phyloP scores from a whole-genome alignment of 208 protist genomes.

The Jaenimonas drosophilae region DNA sequence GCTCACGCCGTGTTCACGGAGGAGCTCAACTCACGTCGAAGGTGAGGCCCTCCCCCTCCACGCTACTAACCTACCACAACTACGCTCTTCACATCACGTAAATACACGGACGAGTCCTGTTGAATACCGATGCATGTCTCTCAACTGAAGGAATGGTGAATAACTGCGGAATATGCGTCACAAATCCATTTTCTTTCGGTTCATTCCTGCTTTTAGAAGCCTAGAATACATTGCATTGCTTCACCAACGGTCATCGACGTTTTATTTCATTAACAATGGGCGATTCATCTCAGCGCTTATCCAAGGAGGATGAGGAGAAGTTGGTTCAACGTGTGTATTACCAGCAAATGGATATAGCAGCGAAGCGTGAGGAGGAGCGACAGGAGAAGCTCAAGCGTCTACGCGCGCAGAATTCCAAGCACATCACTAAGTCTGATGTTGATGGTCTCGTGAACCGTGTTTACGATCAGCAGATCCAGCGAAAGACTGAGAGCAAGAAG shows the following conservation, averaged over 20 bases:
- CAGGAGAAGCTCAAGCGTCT: constrained; percentile 27
- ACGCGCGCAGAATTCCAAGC: constrained; percentile 16
- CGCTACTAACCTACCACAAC: too few species aligned
- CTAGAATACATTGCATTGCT: neutral
- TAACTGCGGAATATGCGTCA: too few species aligned
- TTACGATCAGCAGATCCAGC: constrained; percentile 77
- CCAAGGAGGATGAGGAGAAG: constrained; percentile 38
- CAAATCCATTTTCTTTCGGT: constrained; percentile 2
- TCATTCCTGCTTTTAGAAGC: neutral
- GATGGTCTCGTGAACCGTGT: constrained; percentile 51
- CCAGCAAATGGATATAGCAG: constrained; percentile 55
- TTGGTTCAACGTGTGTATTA: constrained; percentile 76
- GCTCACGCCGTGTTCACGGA: constrained; percentile 78
- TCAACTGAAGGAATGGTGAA: too few species aligned
- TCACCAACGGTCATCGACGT: neutral
- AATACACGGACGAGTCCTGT: too few species aligned
- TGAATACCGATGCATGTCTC: too few species aligned
- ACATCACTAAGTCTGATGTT: constrained; percentile 44
- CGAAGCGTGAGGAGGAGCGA: constrained; percentile 51
- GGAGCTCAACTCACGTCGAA: constrained; percentile 47
- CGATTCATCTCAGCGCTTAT: constrained; percentile 16
- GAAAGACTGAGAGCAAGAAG: constrained; percentile 35
- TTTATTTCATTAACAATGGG: constrained; percentile 1
- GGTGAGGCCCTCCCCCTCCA: too few species aligned
- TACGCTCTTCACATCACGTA: too few species aligned